These are phyloP conservation scores for Macaranga tanarius DNA, from an alignment of 441 rosid genomes.

Conservation along the genomic window DNA sequence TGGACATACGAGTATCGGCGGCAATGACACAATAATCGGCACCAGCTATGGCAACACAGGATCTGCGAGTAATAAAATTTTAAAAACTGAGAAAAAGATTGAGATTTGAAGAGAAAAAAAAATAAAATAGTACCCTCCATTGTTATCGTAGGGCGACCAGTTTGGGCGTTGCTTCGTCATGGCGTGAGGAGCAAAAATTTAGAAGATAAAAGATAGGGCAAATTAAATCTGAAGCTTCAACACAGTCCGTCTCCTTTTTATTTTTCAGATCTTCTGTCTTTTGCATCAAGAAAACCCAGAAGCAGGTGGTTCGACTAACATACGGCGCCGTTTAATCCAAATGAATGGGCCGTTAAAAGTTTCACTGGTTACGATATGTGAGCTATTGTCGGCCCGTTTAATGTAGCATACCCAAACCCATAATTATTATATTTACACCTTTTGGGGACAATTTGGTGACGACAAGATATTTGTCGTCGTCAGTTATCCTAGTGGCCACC, in stretches of 20 bases:
- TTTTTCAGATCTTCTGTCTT: conserved; percentile 21
- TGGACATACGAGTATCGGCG: conserved; percentile 91
- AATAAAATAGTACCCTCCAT: conserved; percentile 35
- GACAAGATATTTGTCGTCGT: too few relatives aligned
- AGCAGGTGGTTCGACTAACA: neutral
- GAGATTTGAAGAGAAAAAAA: neutral
- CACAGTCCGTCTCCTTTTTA: neutral
- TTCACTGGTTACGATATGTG: too few relatives aligned
- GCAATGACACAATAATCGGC: conserved; percentile 94
- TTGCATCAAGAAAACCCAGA: conserved; percentile 22
- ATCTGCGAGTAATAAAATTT: conserved; percentile 36
- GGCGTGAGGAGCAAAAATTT: conserved; percentile 1
- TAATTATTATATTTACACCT: too few relatives aligned
- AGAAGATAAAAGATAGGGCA: conserved; percentile 3
- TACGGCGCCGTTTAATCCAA: neutral
- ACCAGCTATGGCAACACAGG: conserved; percentile 95
- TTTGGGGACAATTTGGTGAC: too few relatives aligned
- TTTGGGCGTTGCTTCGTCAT: conserved; percentile 81
- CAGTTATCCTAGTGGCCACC: too few relatives aligned
- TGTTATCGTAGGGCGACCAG: conserved; percentile 93
- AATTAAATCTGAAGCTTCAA: neutral
- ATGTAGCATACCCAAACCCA: too few relatives aligned
- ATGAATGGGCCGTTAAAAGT: too few relatives aligned
- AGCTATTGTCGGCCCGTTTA: too few relatives aligned
- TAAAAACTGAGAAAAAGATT: conserved; percentile 3